These are phyloP conservation scores for Heliamphora exappendiculata DNA, from an alignment of 148 eudicot species.

Conservation along the genomic window DNA sequence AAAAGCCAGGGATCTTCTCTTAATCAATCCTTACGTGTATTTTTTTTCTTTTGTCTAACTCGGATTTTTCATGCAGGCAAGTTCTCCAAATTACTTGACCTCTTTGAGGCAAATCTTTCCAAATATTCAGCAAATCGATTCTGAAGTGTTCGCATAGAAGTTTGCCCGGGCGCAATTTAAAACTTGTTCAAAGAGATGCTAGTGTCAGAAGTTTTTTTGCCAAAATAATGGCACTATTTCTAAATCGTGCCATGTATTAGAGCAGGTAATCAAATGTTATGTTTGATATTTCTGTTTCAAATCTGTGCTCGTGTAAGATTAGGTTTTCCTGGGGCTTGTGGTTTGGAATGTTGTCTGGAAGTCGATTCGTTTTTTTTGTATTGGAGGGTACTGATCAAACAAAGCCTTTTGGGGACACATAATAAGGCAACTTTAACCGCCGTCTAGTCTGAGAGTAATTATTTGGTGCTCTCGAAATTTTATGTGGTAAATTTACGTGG, in stretches of 20 bases:
- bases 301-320: not conserved
- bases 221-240: not conserved
- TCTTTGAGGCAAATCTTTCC: constrained; percentile 69
- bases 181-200: not conserved
- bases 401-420: not conserved
- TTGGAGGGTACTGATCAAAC: not conserved
- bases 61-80: constrained; percentile 48
- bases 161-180: not conserved
- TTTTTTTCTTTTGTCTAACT: not conserved
- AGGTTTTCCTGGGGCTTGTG: not conserved
- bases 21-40: not conserved
- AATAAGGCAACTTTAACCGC: not conserved
- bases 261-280: not conserved
- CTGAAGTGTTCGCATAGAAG: constrained; percentile 52
- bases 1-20: not conserved
- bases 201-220: not conserved
- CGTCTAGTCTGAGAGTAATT: not conserved
- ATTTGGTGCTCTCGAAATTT: too few relatives aligned
- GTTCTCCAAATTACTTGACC: constrained; percentile 39
- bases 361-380: constrained; percentile 4
- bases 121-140: constrained; percentile 76
- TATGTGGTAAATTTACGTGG: too few relatives aligned
- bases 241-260: not conserved
- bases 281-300: not conserved
- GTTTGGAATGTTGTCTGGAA: not conserved